Conservation (phyloP, 495 filamentous ascomycete species). For the Penicillium macrosclerotiorum region DNA sequence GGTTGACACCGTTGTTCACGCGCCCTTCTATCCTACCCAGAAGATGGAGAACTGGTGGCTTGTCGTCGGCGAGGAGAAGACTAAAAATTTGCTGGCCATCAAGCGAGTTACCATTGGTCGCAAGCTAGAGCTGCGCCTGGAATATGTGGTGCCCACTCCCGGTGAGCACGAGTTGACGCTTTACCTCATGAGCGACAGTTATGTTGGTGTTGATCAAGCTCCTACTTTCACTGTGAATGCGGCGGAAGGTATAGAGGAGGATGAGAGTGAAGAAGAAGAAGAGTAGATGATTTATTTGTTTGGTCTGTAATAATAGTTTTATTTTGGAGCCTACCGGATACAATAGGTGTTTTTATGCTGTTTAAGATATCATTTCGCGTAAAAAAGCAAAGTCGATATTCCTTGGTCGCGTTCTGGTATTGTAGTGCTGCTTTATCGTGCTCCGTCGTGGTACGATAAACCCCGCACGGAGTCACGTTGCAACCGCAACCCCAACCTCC, state of each 20-base stretch:
- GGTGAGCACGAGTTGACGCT: slow-evolving; percentile 87
- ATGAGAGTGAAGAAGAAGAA: slow-evolving; percentile 80
- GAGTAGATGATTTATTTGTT: slow-evolving; percentile 44
- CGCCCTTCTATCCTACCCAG: slow-evolving; percentile 86
- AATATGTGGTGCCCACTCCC: slow-evolving; percentile 81
- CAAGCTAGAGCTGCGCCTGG: slow-evolving; percentile 73
- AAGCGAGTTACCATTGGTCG: slow-evolving; percentile 87
- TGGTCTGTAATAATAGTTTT: slow-evolving; percentile 24
- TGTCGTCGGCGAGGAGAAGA: slow-evolving; percentile 83
- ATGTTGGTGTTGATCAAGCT: slow-evolving; percentile 95
- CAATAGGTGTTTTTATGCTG: slow-evolving; percentile 21
- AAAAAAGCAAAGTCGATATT: no score
- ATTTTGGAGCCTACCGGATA: slow-evolving; percentile 9
- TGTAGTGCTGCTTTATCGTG: no score
- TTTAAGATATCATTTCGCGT: no score
- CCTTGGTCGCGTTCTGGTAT: no score
- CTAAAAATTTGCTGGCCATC: slow-evolving; percentile 83
- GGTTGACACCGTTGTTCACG: slow-evolving; percentile 82
- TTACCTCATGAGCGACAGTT: slow-evolving; percentile 96
- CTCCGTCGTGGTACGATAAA: slow-evolving; percentile 4
- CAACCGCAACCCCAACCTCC: slow-evolving; percentile 2
- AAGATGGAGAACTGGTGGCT: slow-evolving; percentile 99
- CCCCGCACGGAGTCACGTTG: slow-evolving; percentile 22
- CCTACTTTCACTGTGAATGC: slow-evolving; percentile 81
- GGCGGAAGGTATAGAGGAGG: slow-evolving; percentile 92